Evolutionary conservation across 768 basidiomycete genomes (phyloP).

Genomic region (Krasilnikovozyma curviuscula): DNA sequence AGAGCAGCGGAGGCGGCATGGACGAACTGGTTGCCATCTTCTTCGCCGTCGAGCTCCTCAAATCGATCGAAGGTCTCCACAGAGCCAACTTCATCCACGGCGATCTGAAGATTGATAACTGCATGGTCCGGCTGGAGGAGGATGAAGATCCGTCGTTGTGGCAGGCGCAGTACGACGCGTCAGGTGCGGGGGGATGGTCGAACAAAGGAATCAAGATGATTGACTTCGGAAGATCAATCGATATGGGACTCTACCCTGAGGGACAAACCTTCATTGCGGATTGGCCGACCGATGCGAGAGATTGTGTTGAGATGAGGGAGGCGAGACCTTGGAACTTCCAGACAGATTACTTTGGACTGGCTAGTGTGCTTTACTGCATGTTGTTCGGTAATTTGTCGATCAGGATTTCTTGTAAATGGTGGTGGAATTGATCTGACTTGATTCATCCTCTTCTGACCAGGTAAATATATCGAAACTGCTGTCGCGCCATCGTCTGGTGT

Average conservation of each 20-base stretch:
- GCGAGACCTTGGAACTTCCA: slow-evolving; percentile 78
- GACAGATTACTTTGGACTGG: slow-evolving; percentile 90
- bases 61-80: slow-evolving; percentile 66
- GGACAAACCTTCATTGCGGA: slow-evolving; percentile 67
- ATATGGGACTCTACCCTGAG: slow-evolving; percentile 57
- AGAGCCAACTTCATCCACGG: slow-evolving; percentile 75
- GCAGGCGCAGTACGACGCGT: slow-evolving; percentile 53
- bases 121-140: slow-evolving; percentile 64
- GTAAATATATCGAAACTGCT: slow-evolving; percentile 67
- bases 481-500: slow-evolving; percentile 21
- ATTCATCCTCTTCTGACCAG: background rate
- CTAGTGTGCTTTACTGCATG: slow-evolving; percentile 84
- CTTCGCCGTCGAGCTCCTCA: slow-evolving; percentile 78
- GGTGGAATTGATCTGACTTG: background rate
- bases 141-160: slow-evolving; percentile 39
- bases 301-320: slow-evolving; percentile 80
- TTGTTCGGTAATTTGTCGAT: slow-evolving; percentile 56
- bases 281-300: slow-evolving; percentile 72
- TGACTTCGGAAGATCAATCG: slow-evolving; percentile 92
- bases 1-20: slow-evolving; percentile 47
- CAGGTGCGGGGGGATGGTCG: slow-evolving; percentile 66
- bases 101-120: slow-evolving; percentile 98
- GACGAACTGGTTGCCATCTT: slow-evolving; percentile 90
- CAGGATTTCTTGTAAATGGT: background rate
- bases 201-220: slow-evolving; percentile 78